Conservation (phyloP, 352 stramenopile species). For the Pythium oligandrum region DNA sequence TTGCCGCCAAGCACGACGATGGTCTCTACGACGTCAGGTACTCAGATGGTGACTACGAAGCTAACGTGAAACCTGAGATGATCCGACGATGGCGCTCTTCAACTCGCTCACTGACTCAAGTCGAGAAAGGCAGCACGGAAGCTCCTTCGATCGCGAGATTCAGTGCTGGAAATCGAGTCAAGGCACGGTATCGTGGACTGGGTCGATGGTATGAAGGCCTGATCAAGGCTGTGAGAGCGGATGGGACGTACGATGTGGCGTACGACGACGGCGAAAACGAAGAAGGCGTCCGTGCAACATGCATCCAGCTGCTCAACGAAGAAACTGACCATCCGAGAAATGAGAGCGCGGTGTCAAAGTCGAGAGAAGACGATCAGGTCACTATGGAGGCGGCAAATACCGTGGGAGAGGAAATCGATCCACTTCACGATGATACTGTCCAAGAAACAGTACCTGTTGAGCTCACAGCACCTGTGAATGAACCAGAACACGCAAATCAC, state of each 20-base stretch:
- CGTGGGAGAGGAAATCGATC: too few species aligned
- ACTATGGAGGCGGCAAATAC: too few species aligned
- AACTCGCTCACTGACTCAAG: not conserved
- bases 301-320: too few species aligned
- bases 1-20: conserved; percentile 4
- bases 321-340: too few species aligned
- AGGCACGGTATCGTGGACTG: conserved; percentile 3
- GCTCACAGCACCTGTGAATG: too few species aligned
- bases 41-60: conserved; percentile 17
- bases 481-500: too few species aligned
- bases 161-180: not conserved
- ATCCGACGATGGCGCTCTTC: conserved; percentile 6
- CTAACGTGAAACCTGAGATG: not conserved
- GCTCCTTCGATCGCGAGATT: conserved; percentile 1
- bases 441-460: too few species aligned
- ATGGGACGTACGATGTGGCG: conserved; percentile 16
- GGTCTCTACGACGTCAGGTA: conserved; percentile 15
- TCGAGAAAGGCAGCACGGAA: not conserved
- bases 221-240: not conserved
- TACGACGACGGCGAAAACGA: conserved; percentile 32
- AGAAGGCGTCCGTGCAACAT: conserved; percentile 7
- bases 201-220: conserved; percentile 1
- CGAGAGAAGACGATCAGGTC: too few species aligned
- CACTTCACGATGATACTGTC: too few species aligned
- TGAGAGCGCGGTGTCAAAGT: too few species aligned